A percentile compares a stretch with the other conserved stretches of the same genome.
These are phyloP conservation scores for Ophiostoma quercus DNA, from an alignment of 2,329 filamentous ascomycete species.

Conservation along the genomic window DNA sequence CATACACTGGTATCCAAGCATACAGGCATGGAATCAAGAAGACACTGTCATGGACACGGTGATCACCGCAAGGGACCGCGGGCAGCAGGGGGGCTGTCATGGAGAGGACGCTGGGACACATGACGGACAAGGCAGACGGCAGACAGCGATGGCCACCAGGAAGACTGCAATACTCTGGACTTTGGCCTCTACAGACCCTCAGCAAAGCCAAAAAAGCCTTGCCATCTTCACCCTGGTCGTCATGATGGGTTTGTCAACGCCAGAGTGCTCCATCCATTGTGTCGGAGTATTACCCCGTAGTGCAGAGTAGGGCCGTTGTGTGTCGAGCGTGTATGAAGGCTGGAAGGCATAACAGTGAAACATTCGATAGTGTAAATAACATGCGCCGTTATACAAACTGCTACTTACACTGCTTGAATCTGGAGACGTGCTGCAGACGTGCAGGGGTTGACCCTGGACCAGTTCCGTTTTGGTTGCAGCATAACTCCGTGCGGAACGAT, in stretches of 20 bases:
- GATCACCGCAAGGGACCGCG: slow-evolving; percentile 2
- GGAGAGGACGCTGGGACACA: neutral
- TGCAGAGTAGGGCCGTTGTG: neutral
- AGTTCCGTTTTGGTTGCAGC: neutral
- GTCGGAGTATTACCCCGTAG: neutral
- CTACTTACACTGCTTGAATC: neutral
- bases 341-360: neutral
- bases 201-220: slow-evolving; percentile 2
- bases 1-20: neutral
- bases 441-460: neutral
- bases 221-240: slow-evolving; percentile 1
- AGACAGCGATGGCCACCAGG: neutral
- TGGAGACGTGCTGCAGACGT: neutral
- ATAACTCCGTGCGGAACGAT: slow-evolving; percentile 7
- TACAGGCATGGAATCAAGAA: neutral
- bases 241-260: neutral
- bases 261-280: neutral
- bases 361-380: neutral
- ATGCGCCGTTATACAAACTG: neutral
- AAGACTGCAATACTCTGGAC: neutral
- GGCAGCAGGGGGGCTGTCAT: neutral
- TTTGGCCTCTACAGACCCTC: neutral
- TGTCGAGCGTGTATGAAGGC: slow-evolving; percentile 6
- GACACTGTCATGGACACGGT: neutral
- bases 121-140: slow-evolving; percentile 2